phyloP scores from a whole-genome alignment of 192 early-diverging fungal species.

The Coemansia sp. region DNA sequence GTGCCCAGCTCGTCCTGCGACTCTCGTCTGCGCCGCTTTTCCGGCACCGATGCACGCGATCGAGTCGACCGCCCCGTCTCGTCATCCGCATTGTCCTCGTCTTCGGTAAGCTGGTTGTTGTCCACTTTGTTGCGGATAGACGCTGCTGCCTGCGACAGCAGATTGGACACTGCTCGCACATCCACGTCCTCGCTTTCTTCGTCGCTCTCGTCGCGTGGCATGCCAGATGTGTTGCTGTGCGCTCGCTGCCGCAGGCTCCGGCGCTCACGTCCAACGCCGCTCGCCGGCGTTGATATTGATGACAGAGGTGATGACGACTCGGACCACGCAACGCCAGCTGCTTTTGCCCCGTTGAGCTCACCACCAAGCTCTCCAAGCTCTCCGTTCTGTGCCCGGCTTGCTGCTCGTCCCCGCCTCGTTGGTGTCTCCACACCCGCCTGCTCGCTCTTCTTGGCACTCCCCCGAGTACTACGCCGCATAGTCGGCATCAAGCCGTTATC shows the following conservation, averaged over 20 bases:
- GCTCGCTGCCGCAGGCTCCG: conserved; percentile 3
- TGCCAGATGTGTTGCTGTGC: conserved; percentile 1
- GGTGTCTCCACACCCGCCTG: conserved; percentile 3
- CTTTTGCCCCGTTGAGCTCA: not conserved
- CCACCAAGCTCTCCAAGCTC: not conserved
- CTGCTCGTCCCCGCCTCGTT: conserved; percentile 6
- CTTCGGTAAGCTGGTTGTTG: conserved; percentile 1
- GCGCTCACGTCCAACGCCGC: conserved; percentile 10
- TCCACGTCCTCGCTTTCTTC: not conserved
- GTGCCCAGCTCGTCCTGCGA: conserved; percentile 8
- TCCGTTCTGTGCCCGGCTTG: not conserved
- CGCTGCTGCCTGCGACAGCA: conserved; percentile 22
- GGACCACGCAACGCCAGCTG: conserved; percentile 13
- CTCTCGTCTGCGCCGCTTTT: conserved; percentile 9
- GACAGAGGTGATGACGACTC: conserved; percentile 36
- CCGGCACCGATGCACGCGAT: conserved; percentile 15
- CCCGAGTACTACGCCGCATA: conserved; percentile 35
- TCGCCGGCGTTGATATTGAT: conserved; percentile 37
- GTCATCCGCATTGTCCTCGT: conserved; percentile 11
- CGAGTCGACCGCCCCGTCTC: conserved; percentile 11
- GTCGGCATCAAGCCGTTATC: conserved; percentile 22
- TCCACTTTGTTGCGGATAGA: conserved; percentile 15
- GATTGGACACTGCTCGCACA: conserved; percentile 3
- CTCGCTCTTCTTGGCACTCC: conserved; percentile 16
- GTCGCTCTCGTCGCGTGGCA: conserved; percentile 5